phyloP scores from a whole-genome alignment of 2,329 filamentous ascomycete species.

The Curvularia lunata region DNA sequence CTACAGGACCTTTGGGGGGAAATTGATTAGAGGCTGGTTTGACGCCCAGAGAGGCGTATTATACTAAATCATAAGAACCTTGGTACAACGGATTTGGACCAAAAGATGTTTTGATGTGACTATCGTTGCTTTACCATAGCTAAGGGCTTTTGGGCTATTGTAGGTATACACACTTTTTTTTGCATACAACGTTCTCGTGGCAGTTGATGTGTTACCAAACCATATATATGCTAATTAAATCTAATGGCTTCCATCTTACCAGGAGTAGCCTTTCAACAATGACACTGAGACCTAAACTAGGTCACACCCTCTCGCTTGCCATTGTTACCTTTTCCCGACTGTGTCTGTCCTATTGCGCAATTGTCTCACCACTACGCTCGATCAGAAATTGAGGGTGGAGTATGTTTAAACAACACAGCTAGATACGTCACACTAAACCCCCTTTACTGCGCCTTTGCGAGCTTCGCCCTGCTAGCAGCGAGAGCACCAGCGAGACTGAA shows the following conservation, averaged over 20 bases:
- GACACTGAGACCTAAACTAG: background rate
- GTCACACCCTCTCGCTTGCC: background rate
- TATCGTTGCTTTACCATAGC: background rate
- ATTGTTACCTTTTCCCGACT: background rate
- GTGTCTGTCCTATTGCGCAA: background rate
- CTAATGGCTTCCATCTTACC: background rate
- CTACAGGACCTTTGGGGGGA: too few species aligned
- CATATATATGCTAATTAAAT: background rate
- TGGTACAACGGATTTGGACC: too few species aligned
- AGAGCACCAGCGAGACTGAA: constrained; percentile 73
- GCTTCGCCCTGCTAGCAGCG: constrained; percentile 53
- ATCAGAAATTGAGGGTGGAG: background rate
- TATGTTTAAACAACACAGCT: background rate
- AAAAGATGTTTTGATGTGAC: background rate
- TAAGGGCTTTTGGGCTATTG: too few species aligned
- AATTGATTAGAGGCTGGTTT: too few species aligned
- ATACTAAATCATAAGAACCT: too few species aligned
- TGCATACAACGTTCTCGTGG: background rate
- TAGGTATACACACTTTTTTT: background rate
- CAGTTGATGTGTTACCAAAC: background rate
- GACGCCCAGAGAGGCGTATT: too few species aligned
- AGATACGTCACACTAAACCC: background rate
- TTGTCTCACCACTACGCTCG: background rate
- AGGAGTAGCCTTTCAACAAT: background rate
- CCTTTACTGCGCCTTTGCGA: constrained; percentile 19